Evolutionary conservation across 78 protist species (phyloP).

Genomic region (Creolimax fragrantissima): DNA sequence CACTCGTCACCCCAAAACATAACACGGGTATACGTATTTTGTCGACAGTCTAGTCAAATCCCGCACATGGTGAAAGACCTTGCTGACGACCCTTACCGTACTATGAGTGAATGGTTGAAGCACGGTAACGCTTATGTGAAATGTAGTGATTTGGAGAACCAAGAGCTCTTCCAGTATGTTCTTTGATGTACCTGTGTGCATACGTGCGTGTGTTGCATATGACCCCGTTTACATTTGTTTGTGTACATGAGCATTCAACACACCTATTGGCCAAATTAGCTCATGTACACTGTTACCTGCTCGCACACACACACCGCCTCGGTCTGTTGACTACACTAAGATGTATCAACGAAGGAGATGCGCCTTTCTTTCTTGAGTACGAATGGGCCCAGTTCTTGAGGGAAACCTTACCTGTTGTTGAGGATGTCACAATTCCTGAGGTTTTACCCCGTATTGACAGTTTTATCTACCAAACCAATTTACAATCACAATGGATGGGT

Average conservation of each 20-base stretch:
- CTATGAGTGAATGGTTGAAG: slow-evolving; percentile 3
- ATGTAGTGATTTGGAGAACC: background rate
- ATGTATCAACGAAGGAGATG: background rate
- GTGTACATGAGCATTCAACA: too few relatives aligned
- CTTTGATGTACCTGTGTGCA: too few relatives aligned
- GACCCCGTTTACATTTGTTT: too few relatives aligned
- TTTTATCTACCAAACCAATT: background rate
- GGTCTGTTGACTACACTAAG: too few relatives aligned
- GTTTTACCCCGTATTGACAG: background rate
- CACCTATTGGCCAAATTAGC: too few relatives aligned
- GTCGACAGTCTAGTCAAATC: background rate
- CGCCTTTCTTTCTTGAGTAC: background rate
- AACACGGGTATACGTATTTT: too few relatives aligned
- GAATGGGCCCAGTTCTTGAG: background rate
- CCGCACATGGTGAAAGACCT: background rate
- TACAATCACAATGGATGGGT: background rate
- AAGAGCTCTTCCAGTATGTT: slow-evolving; percentile 1
- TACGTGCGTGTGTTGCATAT: too few relatives aligned
- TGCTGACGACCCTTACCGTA: slow-evolving; percentile 27
- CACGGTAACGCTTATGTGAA: background rate
- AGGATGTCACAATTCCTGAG: background rate
- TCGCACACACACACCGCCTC: too few relatives aligned
- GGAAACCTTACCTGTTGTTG: background rate
- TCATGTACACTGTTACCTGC: too few relatives aligned
- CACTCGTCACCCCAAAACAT: too few relatives aligned